Base-by-base conservation (phyloP, 1,139 yeast species). In the Taphrina populina region DNA sequence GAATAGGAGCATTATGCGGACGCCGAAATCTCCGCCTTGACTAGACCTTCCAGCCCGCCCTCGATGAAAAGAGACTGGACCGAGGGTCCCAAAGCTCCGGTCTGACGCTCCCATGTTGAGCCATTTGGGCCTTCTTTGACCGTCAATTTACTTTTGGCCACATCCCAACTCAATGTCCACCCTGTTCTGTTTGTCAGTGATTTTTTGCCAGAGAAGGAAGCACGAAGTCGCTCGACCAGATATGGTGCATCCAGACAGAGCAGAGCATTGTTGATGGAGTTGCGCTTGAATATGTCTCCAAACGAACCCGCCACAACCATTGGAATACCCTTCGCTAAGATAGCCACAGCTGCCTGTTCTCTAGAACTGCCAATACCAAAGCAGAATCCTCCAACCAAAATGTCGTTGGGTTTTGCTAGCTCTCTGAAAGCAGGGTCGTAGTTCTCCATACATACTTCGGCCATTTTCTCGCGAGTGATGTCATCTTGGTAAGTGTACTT, bases 1-100 rank as follows among this genome's bases (percentile, higher is more conserved):
- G n/a, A n/a, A n/a, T n/a, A n/a, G n/a, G n/a, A 17, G 20, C 7
- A 13, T 20, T 30, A 49, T 49, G 46, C 54, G 3, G 46, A 30
- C 32, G 46, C 46, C 1, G 47, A 11, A 15, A 49, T 39, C 21
- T 49, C 54, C 8, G 90, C 78, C 71, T 80, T 84, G 60, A 92
- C 97, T 98, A 98, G 92, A 45, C 95, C 95, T 77, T 92, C 99
- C 60, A 92, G 80, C 54, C 99, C 99, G 49, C 98, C 98, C 70
- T 88, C 84, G 64, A 92, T 90, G 63, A 92, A 92, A 65, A 92
- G 92, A 64, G 92, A 98, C 73, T 92, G 99, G 68, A 92, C 77
- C 70, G 90, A 90, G 59, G 90, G 82, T 63, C 98, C 97, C 62
- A 92, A 77, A 70, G 92, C 97, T 60, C 97, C 97, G 47, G 92